Conservation (phyloP, 2,329 filamentous ascomycete species). For the Paracorniculantispora psalliotae region DNA sequence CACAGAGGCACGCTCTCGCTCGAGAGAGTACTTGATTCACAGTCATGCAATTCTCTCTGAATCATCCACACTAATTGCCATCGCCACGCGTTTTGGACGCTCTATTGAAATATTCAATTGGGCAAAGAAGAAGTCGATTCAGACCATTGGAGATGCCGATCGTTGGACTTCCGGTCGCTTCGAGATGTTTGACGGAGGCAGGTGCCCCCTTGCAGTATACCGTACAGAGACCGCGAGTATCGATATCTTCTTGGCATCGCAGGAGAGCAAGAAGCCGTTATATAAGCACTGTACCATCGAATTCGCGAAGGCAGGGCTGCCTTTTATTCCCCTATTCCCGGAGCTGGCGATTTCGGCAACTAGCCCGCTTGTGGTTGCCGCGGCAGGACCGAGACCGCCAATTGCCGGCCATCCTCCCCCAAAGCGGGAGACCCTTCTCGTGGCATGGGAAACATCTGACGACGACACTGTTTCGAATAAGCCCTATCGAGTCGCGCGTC, state of each 20-base stretch:
- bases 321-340: slow-evolving; percentile 33
- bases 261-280: slow-evolving; percentile 33
- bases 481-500: slow-evolving; percentile 32
- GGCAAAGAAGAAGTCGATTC: slow-evolving; percentile 34
- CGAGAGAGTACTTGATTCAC: slow-evolving; percentile 38
- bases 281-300: slow-evolving; percentile 31
- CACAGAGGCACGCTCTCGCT: slow-evolving; percentile 33
- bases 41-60: slow-evolving; percentile 39
- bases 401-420: slow-evolving; percentile 33
- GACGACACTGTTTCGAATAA: slow-evolving; percentile 21
- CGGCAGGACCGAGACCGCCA: slow-evolving; percentile 35
- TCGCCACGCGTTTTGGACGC: slow-evolving; percentile 35
- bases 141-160: slow-evolving; percentile 32
- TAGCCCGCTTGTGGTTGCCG: slow-evolving; percentile 33
- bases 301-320: slow-evolving; percentile 30
- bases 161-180: slow-evolving; percentile 34
- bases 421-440: slow-evolving; percentile 32
- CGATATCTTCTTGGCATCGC: slow-evolving; percentile 28
- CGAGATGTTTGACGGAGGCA: slow-evolving; percentile 30
- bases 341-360: slow-evolving; percentile 37
- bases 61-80: slow-evolving; percentile 31
- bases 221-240: slow-evolving; percentile 26
- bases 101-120: slow-evolving; percentile 37
- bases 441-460: slow-evolving; percentile 34
- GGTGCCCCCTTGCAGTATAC: slow-evolving; percentile 32